Conservation (phyloP, 1,139 yeast genomes). For the Hanseniaspora uvarum region DNA sequence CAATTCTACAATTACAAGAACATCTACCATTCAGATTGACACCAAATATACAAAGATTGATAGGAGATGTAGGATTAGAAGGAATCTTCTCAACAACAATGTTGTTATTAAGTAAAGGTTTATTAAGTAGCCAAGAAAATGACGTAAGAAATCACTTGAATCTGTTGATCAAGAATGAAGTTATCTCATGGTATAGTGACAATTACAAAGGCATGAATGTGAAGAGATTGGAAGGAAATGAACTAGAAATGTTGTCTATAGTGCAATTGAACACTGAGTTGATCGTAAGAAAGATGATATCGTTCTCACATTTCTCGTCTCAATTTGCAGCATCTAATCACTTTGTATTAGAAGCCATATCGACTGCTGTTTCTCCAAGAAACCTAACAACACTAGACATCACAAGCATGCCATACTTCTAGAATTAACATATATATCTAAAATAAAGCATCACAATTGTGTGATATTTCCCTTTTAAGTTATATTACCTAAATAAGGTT, state of each 20-base stretch:
- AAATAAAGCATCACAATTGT: no score
- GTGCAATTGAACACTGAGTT: slow-evolving; percentile 82
- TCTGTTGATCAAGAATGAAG: slow-evolving; percentile 88
- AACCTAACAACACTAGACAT: slow-evolving; percentile 88
- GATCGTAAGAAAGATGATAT: slow-evolving; percentile 57
- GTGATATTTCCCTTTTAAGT: background rate
- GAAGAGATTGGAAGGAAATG: slow-evolving; percentile 48
- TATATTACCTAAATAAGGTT: background rate
- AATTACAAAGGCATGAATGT: slow-evolving; percentile 38
- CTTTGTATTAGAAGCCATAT: slow-evolving; percentile 77
- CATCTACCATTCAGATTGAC: slow-evolving; percentile 93
- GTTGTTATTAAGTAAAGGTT: slow-evolving; percentile 75
- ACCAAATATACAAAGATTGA: slow-evolving; percentile 84
- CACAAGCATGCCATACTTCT: slow-evolving; percentile 91
- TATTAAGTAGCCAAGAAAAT: slow-evolving; percentile 73
- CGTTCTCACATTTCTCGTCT: slow-evolving; percentile 69
- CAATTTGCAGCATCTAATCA: slow-evolving; percentile 82
- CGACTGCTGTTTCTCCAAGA: slow-evolving; percentile 93
- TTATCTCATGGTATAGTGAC: slow-evolving; percentile 74
- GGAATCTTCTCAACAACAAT: slow-evolving; percentile 82
- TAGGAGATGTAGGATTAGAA: slow-evolving; percentile 87
- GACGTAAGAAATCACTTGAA: slow-evolving; percentile 82
- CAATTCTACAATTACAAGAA: slow-evolving; percentile 87
- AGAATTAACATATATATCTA: no score
- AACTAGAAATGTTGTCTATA: slow-evolving; percentile 73